Percentiles rank a stretch among this genome's conserved stretches.
Evolutionary conservation across 768 basidiomycete genomes (phyloP).

Genomic region (Russula brevipes): DNA sequence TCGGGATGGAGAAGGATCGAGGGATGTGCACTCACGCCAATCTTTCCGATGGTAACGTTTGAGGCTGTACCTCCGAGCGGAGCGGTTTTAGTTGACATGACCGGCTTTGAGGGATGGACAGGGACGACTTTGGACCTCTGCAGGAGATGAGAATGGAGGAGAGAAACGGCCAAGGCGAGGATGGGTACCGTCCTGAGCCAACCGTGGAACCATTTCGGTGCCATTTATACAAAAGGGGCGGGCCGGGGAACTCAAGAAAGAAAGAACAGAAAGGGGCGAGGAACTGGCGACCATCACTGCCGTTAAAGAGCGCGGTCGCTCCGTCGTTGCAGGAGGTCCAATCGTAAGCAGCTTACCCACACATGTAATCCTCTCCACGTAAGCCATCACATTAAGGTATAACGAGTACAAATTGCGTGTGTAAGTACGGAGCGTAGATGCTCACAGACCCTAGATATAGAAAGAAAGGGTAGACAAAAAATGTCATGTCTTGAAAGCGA

Average conservation of each 20-base stretch:
- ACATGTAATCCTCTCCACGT: slow-evolving; percentile 10
- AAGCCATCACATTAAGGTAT: slow-evolving; percentile 3
- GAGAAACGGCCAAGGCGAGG: not conserved
- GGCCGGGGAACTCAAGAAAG: no score
- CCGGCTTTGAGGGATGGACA: not conserved
- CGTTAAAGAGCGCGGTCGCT: not conserved
- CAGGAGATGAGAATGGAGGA: not conserved
- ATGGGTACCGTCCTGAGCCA: slow-evolving; percentile 3
- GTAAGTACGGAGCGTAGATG: not conserved
- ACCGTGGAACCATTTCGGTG: not conserved
- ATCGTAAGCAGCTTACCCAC: slow-evolving; percentile 4
- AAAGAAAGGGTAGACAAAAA: not conserved
- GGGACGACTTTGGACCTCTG: not conserved
- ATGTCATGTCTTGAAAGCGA: slow-evolving; percentile 75
- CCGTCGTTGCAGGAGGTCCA: no score
- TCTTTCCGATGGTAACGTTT: slow-evolving; percentile 36
- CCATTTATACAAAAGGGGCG: not conserved
- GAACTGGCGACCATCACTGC: not conserved
- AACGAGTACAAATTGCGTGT: not conserved
- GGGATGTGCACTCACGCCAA: slow-evolving; percentile 34
- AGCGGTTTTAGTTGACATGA: slow-evolving; percentile 26
- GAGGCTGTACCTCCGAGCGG: slow-evolving; percentile 40
- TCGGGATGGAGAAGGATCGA: not conserved
- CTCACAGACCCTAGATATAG: not conserved
- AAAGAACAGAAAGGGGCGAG: no score